phyloP scores from a whole-genome alignment of 768 basidiomycete genomes.

The Hericium rajendrae region DNA sequence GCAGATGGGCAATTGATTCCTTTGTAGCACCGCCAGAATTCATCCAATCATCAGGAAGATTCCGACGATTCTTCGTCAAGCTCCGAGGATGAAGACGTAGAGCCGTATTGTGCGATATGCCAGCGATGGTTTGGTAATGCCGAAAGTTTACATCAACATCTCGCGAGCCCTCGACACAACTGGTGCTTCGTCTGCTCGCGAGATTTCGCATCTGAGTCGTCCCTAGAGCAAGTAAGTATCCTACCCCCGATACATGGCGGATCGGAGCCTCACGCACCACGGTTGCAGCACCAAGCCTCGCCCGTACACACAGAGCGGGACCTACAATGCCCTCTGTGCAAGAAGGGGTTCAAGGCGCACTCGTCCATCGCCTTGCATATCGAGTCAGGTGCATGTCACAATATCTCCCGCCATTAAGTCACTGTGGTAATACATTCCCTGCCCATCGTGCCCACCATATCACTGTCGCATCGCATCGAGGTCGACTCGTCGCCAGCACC shows the following conservation, averaged over 20 bases:
- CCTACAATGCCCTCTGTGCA: constrained; percentile 26
- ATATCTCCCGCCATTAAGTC: constrained; percentile 28
- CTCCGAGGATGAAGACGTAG: neutral
- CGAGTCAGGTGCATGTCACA: constrained; percentile 27
- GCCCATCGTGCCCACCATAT: constrained; percentile 27
- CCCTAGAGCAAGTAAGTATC: neutral
- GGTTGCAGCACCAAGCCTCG: neutral
- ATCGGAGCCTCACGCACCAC: neutral
- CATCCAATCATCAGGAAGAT: neutral
- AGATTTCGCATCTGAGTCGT: neutral
- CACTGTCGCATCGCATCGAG: constrained; percentile 22
- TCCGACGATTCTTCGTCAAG: neutral
- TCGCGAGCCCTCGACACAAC: neutral
- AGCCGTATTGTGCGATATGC: neutral
- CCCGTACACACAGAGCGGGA: constrained; percentile 18
- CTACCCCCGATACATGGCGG: neutral
- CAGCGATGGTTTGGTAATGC: neutral
- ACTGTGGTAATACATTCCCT: constrained; percentile 25
- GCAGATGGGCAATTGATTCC: neutral
- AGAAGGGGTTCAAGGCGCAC: constrained; percentile 23
- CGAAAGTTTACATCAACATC: neutral
- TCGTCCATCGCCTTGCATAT: constrained; percentile 31
- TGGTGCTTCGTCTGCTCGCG: neutral
- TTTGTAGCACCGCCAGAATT: neutral
- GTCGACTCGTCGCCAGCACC: neutral